These are phyloP conservation scores for Carex scoparia DNA, from an alignment of 176 grass and related monocot genomes.

Conservation along the genomic window DNA sequence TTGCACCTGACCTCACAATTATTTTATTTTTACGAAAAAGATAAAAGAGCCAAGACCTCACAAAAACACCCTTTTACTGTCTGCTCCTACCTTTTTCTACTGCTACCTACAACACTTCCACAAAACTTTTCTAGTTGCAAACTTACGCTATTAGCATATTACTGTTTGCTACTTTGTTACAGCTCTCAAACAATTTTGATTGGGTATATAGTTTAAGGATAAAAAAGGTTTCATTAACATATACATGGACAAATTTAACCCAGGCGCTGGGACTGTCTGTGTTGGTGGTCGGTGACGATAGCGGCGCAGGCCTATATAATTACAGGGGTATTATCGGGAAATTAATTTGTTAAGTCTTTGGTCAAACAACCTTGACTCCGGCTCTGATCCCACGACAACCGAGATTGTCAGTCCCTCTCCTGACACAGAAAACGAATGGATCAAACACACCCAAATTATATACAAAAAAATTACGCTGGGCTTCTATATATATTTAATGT, in stretches of 20 bases:
- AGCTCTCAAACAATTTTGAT: too few relatives aligned
- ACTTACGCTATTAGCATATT: not conserved
- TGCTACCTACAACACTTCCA: not conserved
- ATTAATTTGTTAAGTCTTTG: not conserved
- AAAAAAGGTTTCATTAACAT: not conserved
- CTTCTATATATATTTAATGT: not conserved
- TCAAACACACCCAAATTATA: not conserved
- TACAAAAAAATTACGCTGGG: not conserved
- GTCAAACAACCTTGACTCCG: slow-evolving; percentile 59
- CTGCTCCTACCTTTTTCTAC: not conserved
- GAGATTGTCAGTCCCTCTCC: slow-evolving; percentile 46
- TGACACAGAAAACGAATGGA: slow-evolving; percentile 26
- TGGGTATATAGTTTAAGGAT: not conserved
- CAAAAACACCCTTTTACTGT: not conserved
- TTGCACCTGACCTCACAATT: not conserved
- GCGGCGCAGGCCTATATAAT: slow-evolving; percentile 5
- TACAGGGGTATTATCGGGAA: slow-evolving; percentile 18
- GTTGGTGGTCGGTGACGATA: not conserved
- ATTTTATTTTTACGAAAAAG: not conserved
- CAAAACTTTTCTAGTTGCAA: not conserved
- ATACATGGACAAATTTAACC: not conserved
- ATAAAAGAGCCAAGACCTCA: not conserved
- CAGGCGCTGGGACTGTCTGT: not conserved
- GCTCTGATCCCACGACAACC: slow-evolving; percentile 47
- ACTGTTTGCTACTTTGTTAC: not conserved